phyloP scores from a whole-genome alignment of 2,329 filamentous ascomycete genomes.

The Cadophora sp. region DNA sequence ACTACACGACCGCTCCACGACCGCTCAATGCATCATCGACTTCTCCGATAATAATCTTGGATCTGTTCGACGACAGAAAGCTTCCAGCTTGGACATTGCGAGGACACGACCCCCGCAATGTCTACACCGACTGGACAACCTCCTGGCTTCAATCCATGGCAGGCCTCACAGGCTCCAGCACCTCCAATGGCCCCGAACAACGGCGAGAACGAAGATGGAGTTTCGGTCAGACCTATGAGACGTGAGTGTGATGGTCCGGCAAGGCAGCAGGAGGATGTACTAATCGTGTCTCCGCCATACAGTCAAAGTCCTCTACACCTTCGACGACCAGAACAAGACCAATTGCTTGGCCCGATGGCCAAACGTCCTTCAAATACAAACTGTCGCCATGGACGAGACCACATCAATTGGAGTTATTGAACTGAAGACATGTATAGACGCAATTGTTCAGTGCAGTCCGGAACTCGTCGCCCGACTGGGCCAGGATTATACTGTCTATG shows the following conservation, averaged over 20 bases:
- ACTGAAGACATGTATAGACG: conserved; percentile 84
- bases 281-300: conserved; percentile 37
- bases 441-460: conserved; percentile 79
- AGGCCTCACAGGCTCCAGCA: conserved; percentile 31
- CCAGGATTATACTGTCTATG: conserved; percentile 92
- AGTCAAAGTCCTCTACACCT: conserved; percentile 98
- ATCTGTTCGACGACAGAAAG: conserved; percentile 30
- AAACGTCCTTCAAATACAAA: conserved; percentile 79
- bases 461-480: conserved; percentile 78
- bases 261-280: conserved; percentile 19
- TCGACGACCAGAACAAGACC: conserved; percentile 86
- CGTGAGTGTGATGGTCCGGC: conserved; percentile 56
- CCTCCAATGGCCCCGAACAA: conserved; percentile 29
- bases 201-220: conserved; percentile 53
- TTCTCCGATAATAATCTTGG: conserved; percentile 27
- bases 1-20: conserved; percentile 19
- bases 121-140: conserved; percentile 38
- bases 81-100: conserved; percentile 31
- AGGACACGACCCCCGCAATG: conserved; percentile 38
- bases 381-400: conserved; percentile 79
- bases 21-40: conserved; percentile 35
- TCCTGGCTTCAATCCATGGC: conserved; percentile 30
- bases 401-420: conserved; percentile 88
- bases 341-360: conserved; percentile 90
- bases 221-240: conserved; percentile 65